Evolutionary conservation across 2,329 filamentous ascomycete species (phyloP), one percentile per base, ranked within the genome.

Genomic region (Chrysoporthe deuterocubensis): DNA sequence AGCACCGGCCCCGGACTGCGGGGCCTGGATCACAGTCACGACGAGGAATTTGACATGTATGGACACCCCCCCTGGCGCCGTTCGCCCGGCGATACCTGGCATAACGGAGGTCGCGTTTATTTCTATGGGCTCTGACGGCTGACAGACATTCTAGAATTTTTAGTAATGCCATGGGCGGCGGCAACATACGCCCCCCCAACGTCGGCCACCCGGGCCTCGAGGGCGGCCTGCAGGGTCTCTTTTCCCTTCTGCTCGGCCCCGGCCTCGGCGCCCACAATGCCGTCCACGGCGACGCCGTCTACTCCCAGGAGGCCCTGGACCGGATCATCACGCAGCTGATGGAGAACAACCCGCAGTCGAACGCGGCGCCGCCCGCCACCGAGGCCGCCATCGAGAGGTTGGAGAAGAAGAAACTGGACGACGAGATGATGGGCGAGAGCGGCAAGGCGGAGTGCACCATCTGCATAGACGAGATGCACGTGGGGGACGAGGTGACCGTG

Each of bases 301-400:
- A 95, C 77, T 91, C 92, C 0, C 93, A 98, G 78, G 94, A 97
- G 80, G 94, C 92, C 2, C 82, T 98, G 43, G 95, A 99, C 76
- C 88, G 91, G 44, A 92, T 98, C 71, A 91, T 99, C 66, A 91
- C 92, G 0, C 88, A 92, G 72, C 83, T 98, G 56, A 96, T 97
- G 90, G 95, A 97, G 73, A 88, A 92, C 69, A 91, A 94, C 67
- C 86, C 89, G 2, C 85, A 85, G 64, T 91, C 90, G 0, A 93
- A 91, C 72, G 95, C 92, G 0, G 91, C 94, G 0, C 92, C 92
- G 0, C 94, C 95, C 3, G 95, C 95, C 9, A 85, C 93, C 0
- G 85, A 90, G 69, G 85, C 86, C 58, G 92, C 92, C 0, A 94
- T 99, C 65, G 84, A 86, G 37, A 85, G 87, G 3, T 81, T 99